Evolutionary conservation across 2,329 filamentous ascomycete species (phyloP), one percentile per base, ranked within the genome.

Genomic region (Aureobasidium uvarum): DNA sequence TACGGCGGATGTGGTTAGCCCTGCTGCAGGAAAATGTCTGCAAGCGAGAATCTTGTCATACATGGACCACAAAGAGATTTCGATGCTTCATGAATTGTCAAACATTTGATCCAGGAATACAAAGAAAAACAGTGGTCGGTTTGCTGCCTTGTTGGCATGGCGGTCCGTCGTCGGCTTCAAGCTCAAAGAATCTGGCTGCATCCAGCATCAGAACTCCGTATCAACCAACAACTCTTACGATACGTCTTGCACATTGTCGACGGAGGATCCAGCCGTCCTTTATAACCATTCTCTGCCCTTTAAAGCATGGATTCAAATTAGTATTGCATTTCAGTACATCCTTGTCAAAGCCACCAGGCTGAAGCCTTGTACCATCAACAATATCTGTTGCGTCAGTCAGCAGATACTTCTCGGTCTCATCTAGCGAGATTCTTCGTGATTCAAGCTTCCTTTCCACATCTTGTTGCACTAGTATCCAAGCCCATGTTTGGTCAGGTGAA

Each of bases 191-290:
- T 36, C 13, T 36, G 18, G n/a, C 31, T 11, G 10, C 8, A n/a
- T 5, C 18, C 11, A 20, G 10, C 11, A 10, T 7, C 6, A 31
- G 1, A 10, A 16, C 14, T 18, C 36, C 20, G 14, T 14, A 25
- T 20, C n/a, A 3, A 20, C 10, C 33, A n/a, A 20, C 46, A 31
- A 50, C 3, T 10, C 16, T 48, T 10, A 11, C 3, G 5, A 8
- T 20, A 50, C 18, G 7, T 10, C 11, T 25, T 55, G 33, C n/a
- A 36, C 51, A 41, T 25, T 25, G 13, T 20, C 5, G 7, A 2
- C 2, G 14, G 13, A 8, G n/a, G 1, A 5, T 8, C 6, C 2
- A 10, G 2, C 5, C 18, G 10, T 2, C 3, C 6, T 18, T 25
- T 10, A 2, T n/a, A 11, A 4, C 33, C 33, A 11, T 25, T 31